These are phyloP conservation scores for Euphorbia lathyris DNA, from an alignment of 345 rosid genomes.

Conservation along the genomic window DNA sequence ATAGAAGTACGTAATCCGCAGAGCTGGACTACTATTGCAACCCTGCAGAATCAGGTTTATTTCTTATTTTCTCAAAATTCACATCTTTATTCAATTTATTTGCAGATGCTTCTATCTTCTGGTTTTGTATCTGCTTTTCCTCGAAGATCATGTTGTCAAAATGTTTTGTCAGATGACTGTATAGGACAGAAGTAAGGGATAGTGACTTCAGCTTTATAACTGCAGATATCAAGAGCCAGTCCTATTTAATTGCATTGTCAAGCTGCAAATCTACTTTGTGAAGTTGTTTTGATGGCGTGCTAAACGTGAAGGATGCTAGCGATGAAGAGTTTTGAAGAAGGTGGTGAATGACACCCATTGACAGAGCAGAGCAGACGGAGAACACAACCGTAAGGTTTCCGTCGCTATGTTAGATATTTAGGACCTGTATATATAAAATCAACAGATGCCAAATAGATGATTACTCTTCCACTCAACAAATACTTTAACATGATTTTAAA, in stretches of 20 bases:
- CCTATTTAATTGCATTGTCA: slow-evolving; percentile 27
- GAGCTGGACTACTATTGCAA: slow-evolving; percentile 41
- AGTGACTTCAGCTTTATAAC: slow-evolving; percentile 20
- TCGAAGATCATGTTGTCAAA: not conserved
- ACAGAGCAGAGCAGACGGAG: slow-evolving; percentile 5
- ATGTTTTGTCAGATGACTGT: slow-evolving; percentile 4
- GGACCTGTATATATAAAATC: slow-evolving; percentile 19
- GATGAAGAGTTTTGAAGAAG: slow-evolving; percentile 5
- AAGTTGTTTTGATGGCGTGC: slow-evolving; percentile 3
- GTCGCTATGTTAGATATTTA: slow-evolving; percentile 13
- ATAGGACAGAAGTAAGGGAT: slow-evolving; percentile 9
- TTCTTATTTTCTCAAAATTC: slow-evolving; percentile 1
- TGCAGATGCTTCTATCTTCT: not conserved
- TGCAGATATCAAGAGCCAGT: slow-evolving; percentile 42
- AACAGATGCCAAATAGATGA: slow-evolving; percentile 6
- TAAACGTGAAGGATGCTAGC: not conserved
- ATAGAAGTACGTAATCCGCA: slow-evolving; percentile 24
- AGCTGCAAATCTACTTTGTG: not conserved
- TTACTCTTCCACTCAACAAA: not conserved
- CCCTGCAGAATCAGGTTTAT: slow-evolving; percentile 45
- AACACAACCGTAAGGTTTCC: slow-evolving; percentile 25
- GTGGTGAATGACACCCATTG: not conserved
- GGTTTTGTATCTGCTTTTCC: not conserved
- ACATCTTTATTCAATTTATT: not conserved
- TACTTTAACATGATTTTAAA: not conserved